Evolutionary conservation across 2,329 filamentous ascomycete species (phyloP), one percentile per base, ranked within the genome.

Genomic region (Fusarium sp.): DNA sequence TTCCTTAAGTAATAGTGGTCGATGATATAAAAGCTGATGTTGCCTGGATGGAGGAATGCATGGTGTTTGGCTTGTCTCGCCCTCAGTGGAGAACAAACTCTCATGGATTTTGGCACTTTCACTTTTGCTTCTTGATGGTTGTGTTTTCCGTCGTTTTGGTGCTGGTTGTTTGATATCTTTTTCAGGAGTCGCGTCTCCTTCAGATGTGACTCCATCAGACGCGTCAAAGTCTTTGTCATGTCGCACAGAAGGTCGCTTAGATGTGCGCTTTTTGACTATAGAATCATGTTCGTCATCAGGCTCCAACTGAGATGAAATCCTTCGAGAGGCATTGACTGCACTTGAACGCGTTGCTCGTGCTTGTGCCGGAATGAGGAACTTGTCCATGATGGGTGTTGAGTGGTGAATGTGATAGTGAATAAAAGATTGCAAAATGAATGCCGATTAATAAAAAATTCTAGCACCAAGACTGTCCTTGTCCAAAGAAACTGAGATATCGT

Each of bases 1-100:
- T 34, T 72, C 77, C 57, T 81, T 75, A 3, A 88, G 78, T 4
- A 88, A 77, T 6, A 83, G 75, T 1, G 85, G 85, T 4, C 78
- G 77, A 70, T 88, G 85, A 57, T 88, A 88, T 28, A 67, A 45
- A n/a, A 76, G 51, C 26, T 56, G 36, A 58, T 85, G 83, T n/a
- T 44, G 60, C 43, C 76, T 72, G 11, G 51, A 34, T 14, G 71
- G 69, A 58, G 64, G 66, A 8, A 9, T 19, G 28, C 71, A 74
- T 24, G 62, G 42, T 8, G 23, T 45, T n/a, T 47, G 46, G 24
- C 20, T 42, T 9, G 43, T 56, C 19, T 43, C 42, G 9, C 34
- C 58, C 5, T 42, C 38, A 15, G 30, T 32, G 4, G 63, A 68
- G 12, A 73, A 73, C 8, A 73, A 42, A 24, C 36, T 52, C 15